Percentiles rank a stretch among this genome's conserved stretches.
Conservation (phyloP, 371 early-diverging fungal species). For the Mortierella sp. region DNA sequence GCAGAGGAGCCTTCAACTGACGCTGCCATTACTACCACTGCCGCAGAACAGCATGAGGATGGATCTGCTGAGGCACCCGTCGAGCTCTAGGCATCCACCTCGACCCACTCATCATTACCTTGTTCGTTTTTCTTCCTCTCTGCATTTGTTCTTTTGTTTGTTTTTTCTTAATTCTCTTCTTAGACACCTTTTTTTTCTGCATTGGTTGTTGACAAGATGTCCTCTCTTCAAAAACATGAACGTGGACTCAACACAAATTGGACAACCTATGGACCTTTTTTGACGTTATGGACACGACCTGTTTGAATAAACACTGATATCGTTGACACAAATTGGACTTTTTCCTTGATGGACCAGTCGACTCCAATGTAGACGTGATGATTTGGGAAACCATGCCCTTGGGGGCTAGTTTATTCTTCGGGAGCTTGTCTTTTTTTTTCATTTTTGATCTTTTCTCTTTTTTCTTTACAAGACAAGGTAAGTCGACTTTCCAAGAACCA, state of each 20-base stretch:
- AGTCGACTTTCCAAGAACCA: neutral
- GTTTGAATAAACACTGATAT: slow-evolving; percentile 25
- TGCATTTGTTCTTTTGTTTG: neutral
- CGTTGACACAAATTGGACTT: slow-evolving; percentile 8
- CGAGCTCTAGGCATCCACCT: slow-evolving; percentile 8
- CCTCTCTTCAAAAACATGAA: neutral
- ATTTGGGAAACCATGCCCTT: neutral
- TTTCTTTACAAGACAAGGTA: neutral
- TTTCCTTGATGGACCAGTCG: neutral
- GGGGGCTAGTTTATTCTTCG: neutral
- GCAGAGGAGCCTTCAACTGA: neutral
- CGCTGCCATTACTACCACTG: neutral
- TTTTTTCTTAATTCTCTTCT: neutral
- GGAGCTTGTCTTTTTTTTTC: neutral
- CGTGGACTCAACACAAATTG: slow-evolving; percentile 8
- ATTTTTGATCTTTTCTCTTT: neutral
- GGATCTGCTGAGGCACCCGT: slow-evolving; percentile 19
- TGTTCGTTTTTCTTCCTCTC: neutral
- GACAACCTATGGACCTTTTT: slow-evolving; percentile 3
- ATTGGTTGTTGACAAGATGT: slow-evolving; percentile 7
- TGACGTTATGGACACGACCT: slow-evolving; percentile 22
- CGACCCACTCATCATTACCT: neutral
- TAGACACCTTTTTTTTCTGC: neutral
- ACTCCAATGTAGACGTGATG: neutral
- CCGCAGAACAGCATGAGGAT: neutral